Base-by-base conservation (phyloP, 768 basidiomycete genomes). In the Boletus pseudopeckii region DNA sequence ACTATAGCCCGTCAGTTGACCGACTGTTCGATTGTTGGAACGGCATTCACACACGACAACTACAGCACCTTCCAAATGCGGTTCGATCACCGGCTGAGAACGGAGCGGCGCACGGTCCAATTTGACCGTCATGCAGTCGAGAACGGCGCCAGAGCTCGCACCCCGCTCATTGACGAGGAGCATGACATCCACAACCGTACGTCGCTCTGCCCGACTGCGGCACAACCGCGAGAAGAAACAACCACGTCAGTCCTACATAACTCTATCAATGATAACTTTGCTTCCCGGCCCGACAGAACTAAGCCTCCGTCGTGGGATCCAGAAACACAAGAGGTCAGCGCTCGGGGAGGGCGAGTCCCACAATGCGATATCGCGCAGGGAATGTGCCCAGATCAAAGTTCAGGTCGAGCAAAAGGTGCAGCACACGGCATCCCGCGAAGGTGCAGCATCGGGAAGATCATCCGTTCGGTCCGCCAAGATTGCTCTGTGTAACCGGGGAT, bases 41-140 rank as follows among this genome's bases (percentile, higher is more conserved):
- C 24, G 38, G 52, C 52, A 38, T 52, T 48, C 48, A 18, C 48
- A 48, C 52, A 38, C 49, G 45, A 22, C 50, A 48, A 59, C 47
- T 48, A 71, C 69, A 65, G 61, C 15, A 71, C 70, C 61, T 69
- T 70, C 68, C 63, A 63, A 71, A 71, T 57, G 1, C 13, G 59
- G 65, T 20, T 46, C 7, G 34, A 54, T 56, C 60, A n/a, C n/a
- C n/a, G n/a, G n/a, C n/a, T n/a, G n/a, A n/a, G n/a, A n/a, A n/a
- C n/a, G n/a, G n/a, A n/a, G n/a, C n/a, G n/a, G n/a, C n/a, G n/a
- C n/a, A 43, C 50, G 24, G 41, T 50, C 44, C 18, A 30, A 11
- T 24, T 48, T 14, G 20, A 36, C 50, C 46, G 13, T 26, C 56
- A 71, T 71, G 68, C 7, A 13, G 17, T 50, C 57, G 24, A 52